Percentiles rank a stretch among this genome's conserved stretches.
Conservation (phyloP, 306 rosid species). For the Ormosia semicastrata region DNA sequence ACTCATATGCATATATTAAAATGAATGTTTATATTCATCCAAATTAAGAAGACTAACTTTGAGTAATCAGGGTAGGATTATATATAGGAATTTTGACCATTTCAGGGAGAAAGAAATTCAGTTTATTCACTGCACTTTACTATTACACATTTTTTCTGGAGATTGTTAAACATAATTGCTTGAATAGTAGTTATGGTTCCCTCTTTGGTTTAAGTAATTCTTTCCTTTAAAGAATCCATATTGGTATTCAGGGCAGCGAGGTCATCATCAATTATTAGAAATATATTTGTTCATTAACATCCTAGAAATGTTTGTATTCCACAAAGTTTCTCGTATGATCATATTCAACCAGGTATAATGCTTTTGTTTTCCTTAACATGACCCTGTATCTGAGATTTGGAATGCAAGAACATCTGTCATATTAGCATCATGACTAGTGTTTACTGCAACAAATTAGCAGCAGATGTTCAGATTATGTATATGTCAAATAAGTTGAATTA, state of each 20-base stretch:
- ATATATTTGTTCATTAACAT: not conserved
- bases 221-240: not conserved
- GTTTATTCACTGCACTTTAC: not conserved
- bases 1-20: not conserved
- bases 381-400: too few species aligned
- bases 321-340: too few species aligned
- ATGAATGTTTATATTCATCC: not conserved
- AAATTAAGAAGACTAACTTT: not conserved
- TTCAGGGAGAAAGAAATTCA: not conserved
- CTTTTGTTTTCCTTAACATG: too few species aligned
- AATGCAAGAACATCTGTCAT: too few species aligned
- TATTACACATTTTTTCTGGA: not conserved
- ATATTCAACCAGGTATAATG: too few species aligned
- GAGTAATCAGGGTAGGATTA: not conserved
- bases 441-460: not conserved
- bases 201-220: not conserved
- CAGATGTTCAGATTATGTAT: not conserved
- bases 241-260: not conserved
- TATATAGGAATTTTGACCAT: not conserved
- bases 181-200: not conserved
- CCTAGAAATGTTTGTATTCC: too few species aligned
- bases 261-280: not conserved
- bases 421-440: not conserved
- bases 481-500: not conserved
- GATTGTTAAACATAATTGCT: not conserved